Percentiles rank a stretch among this genome's conserved stretches.
Conservation (phyloP, 2,329 filamentous ascomycete genomes). For the Aureobasidium uvarum region DNA sequence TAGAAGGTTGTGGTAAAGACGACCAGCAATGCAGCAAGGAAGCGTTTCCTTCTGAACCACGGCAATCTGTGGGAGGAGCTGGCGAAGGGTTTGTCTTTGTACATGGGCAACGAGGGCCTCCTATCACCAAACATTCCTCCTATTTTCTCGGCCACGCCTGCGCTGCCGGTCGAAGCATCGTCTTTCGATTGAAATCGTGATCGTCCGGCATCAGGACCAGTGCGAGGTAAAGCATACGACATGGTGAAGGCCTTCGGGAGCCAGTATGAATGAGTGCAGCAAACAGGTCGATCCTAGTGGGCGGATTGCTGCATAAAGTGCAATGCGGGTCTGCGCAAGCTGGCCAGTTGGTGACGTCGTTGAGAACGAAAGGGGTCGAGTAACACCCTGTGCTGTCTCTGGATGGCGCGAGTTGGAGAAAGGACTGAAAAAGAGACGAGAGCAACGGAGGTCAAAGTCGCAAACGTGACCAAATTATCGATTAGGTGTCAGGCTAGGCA, state of each 20-base stretch:
- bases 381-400: neutral
- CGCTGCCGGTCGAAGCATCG: slow-evolving; percentile 26
- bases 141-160: slow-evolving; percentile 46
- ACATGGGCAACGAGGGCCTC: slow-evolving; percentile 73
- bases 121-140: slow-evolving; percentile 63
- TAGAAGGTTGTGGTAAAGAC: slow-evolving; percentile 62
- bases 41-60: slow-evolving; percentile 63
- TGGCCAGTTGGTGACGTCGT: neutral
- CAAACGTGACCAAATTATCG: neutral
- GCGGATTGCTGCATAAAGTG: slow-evolving; percentile 19
- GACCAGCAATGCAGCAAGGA: slow-evolving; percentile 54
- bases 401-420: no score
- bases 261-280: neutral
- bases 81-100: slow-evolving; percentile 96
- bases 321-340: slow-evolving; percentile 24
- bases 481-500: slow-evolving; percentile 1
- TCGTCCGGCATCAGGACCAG: slow-evolving; percentile 6
- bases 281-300: neutral
- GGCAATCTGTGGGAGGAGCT: slow-evolving; percentile 56
- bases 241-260: slow-evolving; percentile 3
- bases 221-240: slow-evolving; percentile 20
- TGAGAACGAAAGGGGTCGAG: no score
- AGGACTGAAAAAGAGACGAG: neutral
- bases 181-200: slow-evolving; percentile 23
- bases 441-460: neutral